Evolutionary conservation across 2,329 filamentous ascomycete species (phyloP).

Genomic region (Apiospora rasikravindrae): DNA sequence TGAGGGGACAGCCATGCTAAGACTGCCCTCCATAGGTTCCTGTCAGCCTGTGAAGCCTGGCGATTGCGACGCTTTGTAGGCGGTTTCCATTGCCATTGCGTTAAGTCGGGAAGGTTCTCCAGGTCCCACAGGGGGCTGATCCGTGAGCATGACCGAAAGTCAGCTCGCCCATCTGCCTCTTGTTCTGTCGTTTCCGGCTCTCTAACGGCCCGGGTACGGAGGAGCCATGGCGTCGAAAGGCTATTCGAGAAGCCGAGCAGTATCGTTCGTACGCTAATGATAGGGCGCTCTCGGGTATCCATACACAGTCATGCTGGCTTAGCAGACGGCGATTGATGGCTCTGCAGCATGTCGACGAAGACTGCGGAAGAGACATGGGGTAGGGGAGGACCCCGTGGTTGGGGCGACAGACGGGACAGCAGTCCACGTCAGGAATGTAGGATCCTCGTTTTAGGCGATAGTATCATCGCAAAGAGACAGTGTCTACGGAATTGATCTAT

Average conservation of each 20-base stretch:
- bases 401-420: neutral
- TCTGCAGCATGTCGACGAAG: conserved; percentile 50
- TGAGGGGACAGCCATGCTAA: conserved; percentile 21
- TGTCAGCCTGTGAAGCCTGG: neutral
- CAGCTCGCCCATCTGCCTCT: conserved; percentile 58
- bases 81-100: conserved; percentile 58
- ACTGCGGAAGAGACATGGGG: conserved; percentile 13
- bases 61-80: conserved; percentile 40
- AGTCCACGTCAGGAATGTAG: conserved; percentile 15
- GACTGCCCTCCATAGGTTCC: conserved; percentile 17
- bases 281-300: conserved; percentile 65
- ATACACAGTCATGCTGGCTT: conserved; percentile 52
- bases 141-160: conserved; percentile 45
- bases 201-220: conserved; percentile 61
- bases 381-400: neutral
- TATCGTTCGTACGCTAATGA: conserved; percentile 54
- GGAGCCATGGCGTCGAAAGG: conserved; percentile 33
- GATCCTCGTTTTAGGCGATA: neutral
- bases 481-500: neutral
- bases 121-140: conserved; percentile 52
- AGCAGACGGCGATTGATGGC: conserved; percentile 50
- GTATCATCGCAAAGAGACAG: neutral
- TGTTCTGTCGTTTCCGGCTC: conserved; percentile 57
- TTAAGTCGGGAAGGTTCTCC: conserved; percentile 49
- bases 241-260: conserved; percentile 37